Base-by-base conservation (phyloP, 2,329 filamentous ascomycete species). In the Penicillium digitatum region DNA sequence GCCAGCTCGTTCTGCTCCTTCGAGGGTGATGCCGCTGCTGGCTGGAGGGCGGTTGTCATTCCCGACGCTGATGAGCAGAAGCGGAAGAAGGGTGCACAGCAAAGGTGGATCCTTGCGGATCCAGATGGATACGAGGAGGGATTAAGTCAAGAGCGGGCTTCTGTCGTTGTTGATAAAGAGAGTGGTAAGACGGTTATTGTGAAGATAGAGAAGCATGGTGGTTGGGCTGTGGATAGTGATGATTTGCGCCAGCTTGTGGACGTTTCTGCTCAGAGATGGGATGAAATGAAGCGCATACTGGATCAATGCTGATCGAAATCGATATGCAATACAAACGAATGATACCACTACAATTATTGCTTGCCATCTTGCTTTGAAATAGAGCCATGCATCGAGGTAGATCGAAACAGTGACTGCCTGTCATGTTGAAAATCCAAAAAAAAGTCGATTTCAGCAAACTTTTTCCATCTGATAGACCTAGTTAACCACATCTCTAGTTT, bases 81-180 rank as follows among this genome's bases (percentile, higher is more conserved):
- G 52, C 65, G 62, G 56, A 71, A 69, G 60, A 67, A 65, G 48
- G 68, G 64, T 52, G 69, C 67, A 48, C 65, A 67, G 56, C 68
- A 66, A 62, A 64, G 68, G 57, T 95, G 91, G 90, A 78, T 96
- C 3, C 74, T 99, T 54, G 84, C 88, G 7, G 94, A 99, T 75
- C 90, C 90, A 2, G 94, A 99, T 75, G 83, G 85, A 22, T 87
- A 95, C 63, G 94, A 99, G 76, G 94, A 97, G 76, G 83, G 82
- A 9, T 75, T 95, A 40, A 95, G 90, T 69, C 80, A 86, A 58
- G 94, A 99, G 79, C 82, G 75, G n/a, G 78, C 94, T n/a, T 92
- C 87, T 3, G 77, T 96, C 32, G 86, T 94, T 46, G 83, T 96
- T n/a, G 88, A 93, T 69, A 69, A 66, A 52, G 61, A 67, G 34